Conservation (phyloP, 1,139 yeast genomes). For the Meyerozyma sp. region DNA sequence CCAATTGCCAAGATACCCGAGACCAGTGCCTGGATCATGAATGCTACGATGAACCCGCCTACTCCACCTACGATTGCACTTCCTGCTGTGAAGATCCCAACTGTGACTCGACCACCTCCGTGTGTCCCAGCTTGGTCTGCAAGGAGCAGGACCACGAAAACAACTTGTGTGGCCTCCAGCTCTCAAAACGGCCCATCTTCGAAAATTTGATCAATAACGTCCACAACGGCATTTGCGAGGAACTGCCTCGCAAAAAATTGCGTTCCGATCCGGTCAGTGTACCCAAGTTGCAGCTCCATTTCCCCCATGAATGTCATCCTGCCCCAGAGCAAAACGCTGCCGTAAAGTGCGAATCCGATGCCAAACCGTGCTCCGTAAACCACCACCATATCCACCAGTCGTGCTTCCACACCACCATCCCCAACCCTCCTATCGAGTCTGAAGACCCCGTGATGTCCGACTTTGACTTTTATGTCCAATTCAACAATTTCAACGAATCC, state of each 20-base stretch:
- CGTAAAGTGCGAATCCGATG: slow-evolving; percentile 5
- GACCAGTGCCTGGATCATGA: slow-evolving; percentile 1
- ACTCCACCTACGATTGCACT: slow-evolving; percentile 5
- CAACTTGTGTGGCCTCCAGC: slow-evolving; percentile 25
- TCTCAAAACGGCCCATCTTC: slow-evolving; percentile 23
- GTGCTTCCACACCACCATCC: slow-evolving; percentile 41
- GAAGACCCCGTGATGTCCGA: slow-evolving; percentile 22
- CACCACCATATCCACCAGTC: slow-evolving; percentile 37
- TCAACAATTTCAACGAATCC: slow-evolving; percentile 29
- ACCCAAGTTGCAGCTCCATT: slow-evolving; percentile 18
- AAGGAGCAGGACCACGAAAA: slow-evolving; percentile 18
- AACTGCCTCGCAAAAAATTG: not conserved
- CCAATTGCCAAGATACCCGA: slow-evolving; percentile 25
- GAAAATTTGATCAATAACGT: slow-evolving; percentile 33
- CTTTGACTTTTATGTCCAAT: slow-evolving; percentile 39
- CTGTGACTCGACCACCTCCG: slow-evolving; percentile 9
- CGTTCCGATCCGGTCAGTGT: slow-evolving; percentile 1
- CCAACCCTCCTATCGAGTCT: slow-evolving; percentile 13
- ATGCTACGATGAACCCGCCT: not conserved
- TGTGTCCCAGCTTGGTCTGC: slow-evolving; percentile 10
- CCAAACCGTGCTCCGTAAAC: slow-evolving; percentile 1
- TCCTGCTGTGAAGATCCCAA: slow-evolving; percentile 15
- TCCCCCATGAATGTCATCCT: slow-evolving; percentile 38
- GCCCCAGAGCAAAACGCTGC: not conserved
- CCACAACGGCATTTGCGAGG: slow-evolving; percentile 18